Percentiles rank a stretch among this genome's conserved stretches.
Conservation (phyloP, 805 yeast species). For the Wickerhamiella lipophila region DNA sequence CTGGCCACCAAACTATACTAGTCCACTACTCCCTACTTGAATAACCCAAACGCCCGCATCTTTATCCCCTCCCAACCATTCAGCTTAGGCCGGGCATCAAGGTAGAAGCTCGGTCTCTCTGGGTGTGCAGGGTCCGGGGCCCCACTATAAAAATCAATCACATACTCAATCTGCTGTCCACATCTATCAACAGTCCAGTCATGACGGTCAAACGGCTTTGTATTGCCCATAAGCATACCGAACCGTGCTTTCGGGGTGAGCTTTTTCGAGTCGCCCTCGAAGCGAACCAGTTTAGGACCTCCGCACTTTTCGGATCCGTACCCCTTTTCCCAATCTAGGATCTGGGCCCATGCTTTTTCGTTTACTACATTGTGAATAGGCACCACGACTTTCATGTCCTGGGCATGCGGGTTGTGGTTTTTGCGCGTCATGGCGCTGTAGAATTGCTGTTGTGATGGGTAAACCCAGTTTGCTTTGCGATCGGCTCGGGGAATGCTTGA, state of each 20-base stretch:
- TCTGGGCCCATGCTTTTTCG: conserved; percentile 83
- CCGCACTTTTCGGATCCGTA: conserved; percentile 42
- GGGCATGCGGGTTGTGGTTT: conserved; percentile 68
- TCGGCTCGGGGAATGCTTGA: conserved; percentile 77
- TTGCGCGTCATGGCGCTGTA: conserved; percentile 89
- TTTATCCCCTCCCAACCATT: conserved; percentile 69
- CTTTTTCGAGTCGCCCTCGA: conserved; percentile 77
- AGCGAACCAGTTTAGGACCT: conserved; percentile 70
- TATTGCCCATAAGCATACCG: conserved; percentile 50
- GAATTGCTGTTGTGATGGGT: conserved; percentile 91
- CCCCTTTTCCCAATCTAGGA: conserved; percentile 62
- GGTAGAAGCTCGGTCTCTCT: conserved; percentile 47
- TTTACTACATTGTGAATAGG: conserved; percentile 92
- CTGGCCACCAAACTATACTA: neutral
- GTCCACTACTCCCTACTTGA: conserved; percentile 22
- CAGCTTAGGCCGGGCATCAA: conserved; percentile 88
- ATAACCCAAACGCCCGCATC: conserved; percentile 50
- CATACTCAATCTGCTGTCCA: conserved; percentile 74
- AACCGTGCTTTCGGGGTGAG: conserved; percentile 80
- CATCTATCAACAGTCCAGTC: conserved; percentile 87
- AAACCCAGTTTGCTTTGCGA: conserved; percentile 63
- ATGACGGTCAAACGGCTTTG: conserved; percentile 86
- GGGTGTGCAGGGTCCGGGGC: conserved; percentile 36
- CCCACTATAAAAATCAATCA: conserved; percentile 77
- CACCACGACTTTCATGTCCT: conserved; percentile 80